These are phyloP conservation scores for Fusarium zealandicum DNA, from an alignment of 2,329 filamentous ascomycete species.

Conservation along the genomic window DNA sequence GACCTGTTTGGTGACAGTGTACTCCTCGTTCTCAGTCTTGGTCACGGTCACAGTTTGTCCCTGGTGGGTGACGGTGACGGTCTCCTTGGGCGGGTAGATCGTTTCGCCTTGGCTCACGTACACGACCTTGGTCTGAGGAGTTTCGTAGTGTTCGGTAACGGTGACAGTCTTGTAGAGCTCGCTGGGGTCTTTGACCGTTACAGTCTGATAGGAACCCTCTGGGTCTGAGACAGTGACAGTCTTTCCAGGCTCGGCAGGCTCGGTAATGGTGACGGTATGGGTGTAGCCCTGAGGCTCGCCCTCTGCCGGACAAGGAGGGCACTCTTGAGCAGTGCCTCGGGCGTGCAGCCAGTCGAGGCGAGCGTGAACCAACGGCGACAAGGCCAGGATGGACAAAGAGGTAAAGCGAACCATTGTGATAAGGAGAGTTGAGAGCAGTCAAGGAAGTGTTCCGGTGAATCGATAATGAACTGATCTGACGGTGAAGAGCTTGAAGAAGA, in stretches of 20 bases:
- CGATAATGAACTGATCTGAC: neutral
- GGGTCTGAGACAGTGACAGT: constrained; percentile 33
- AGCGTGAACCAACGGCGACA: constrained; percentile 40
- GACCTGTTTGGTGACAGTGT: constrained; percentile 35
- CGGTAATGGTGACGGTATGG: constrained; percentile 41
- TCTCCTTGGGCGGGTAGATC: constrained; percentile 33
- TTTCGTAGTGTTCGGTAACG: constrained; percentile 24
- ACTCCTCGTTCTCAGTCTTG: constrained; percentile 27
- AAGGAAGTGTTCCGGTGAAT: neutral
- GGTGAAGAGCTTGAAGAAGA: neutral
- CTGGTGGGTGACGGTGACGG: constrained; percentile 39
- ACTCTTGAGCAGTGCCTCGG: constrained; percentile 35
- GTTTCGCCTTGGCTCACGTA: constrained; percentile 33
- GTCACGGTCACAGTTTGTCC: constrained; percentile 39
- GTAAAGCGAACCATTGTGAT: constrained; percentile 39
- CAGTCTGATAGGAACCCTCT: constrained; percentile 19
- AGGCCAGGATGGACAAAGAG: constrained; percentile 39
- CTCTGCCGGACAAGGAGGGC: constrained; percentile 42
- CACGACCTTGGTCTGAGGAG: constrained; percentile 24
- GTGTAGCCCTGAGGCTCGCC: constrained; percentile 16
- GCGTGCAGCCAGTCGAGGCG: constrained; percentile 32
- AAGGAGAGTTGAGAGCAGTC: neutral
- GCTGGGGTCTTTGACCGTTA: constrained; percentile 27
- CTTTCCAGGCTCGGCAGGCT: constrained; percentile 20
- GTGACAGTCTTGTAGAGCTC: constrained; percentile 24